Percentiles rank a stretch among this genome's conserved stretches.
Conservation (phyloP, 768 basidiomycete species). For the Austroboletus festivus region DNA sequence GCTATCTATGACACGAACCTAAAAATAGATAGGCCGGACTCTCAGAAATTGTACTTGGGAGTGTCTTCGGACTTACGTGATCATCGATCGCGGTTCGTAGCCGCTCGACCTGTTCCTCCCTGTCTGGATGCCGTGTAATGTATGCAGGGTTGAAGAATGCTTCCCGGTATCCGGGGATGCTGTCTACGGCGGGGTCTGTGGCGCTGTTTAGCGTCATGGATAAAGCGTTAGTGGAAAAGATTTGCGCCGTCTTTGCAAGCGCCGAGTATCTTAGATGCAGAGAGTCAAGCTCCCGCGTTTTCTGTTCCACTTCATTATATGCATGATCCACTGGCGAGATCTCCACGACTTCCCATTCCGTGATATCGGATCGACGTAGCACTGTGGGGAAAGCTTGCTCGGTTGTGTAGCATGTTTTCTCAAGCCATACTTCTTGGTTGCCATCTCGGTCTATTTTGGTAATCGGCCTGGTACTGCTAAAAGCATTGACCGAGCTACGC, state of each 20-base stretch:
- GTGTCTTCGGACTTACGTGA: constrained; percentile 48
- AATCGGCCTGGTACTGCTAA: constrained; percentile 72
- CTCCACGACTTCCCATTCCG: constrained; percentile 65
- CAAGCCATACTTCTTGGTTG: constrained; percentile 76
- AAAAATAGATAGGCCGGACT: neutral
- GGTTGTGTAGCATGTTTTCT: constrained; percentile 84
- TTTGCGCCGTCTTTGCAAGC: constrained; percentile 72
- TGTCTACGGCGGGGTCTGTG: constrained; percentile 77
- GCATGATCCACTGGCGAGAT: constrained; percentile 86
- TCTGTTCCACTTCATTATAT: constrained; percentile 73
- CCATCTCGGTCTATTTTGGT: constrained; percentile 63
- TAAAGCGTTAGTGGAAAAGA: constrained; percentile 73
- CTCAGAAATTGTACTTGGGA: neutral
- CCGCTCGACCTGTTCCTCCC: constrained; percentile 67
- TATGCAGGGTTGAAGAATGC: constrained; percentile 75
- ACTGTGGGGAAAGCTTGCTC: constrained; percentile 92
- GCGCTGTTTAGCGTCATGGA: constrained; percentile 85
- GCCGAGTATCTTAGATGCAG: constrained; percentile 70
- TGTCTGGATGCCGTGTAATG: constrained; percentile 61
- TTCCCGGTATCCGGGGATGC: constrained; percentile 73
- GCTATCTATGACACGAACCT: constrained; percentile 79
- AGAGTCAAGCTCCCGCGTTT: constrained; percentile 71
- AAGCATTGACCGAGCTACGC: constrained; percentile 73
- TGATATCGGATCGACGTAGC: constrained; percentile 82
- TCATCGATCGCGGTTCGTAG: constrained; percentile 75